Percentiles rank a stretch among this genome's conserved stretches.
Evolutionary conservation across 768 basidiomycete species (phyloP).

Genomic region (Lactarius psammicola): DNA sequence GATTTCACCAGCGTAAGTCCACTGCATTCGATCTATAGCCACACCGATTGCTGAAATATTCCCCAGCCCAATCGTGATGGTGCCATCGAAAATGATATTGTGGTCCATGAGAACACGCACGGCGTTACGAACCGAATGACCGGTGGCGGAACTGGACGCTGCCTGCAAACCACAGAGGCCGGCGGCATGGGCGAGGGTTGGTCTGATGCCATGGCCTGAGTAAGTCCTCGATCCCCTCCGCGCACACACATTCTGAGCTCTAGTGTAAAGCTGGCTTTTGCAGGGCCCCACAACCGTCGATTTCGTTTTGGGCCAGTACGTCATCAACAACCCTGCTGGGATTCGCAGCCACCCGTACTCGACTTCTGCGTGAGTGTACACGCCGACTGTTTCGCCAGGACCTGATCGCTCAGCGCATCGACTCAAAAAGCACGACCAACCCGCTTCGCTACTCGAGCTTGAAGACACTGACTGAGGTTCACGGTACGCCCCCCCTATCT

Average conservation of each 20-base stretch:
- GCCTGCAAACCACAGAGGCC: conserved; percentile 60
- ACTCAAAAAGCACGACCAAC: too few relatives aligned
- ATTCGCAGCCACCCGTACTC: too few relatives aligned
- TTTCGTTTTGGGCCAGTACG: conserved; percentile 33
- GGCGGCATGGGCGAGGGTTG: conserved; percentile 74
- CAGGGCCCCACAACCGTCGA: conserved; percentile 38
- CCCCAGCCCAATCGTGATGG: conserved; percentile 57
- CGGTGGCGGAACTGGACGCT: conserved; percentile 54
- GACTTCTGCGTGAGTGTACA: too few relatives aligned
- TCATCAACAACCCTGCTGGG: too few relatives aligned
- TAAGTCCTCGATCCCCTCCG: conserved; percentile 2
- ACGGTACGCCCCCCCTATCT: too few relatives aligned
- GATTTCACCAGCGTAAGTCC: conserved; percentile 33
- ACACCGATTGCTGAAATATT: too few relatives aligned
- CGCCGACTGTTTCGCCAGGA: too few relatives aligned
- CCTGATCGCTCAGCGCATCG: too few relatives aligned
- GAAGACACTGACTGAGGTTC: too few relatives aligned
- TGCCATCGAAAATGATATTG: conserved; percentile 59
- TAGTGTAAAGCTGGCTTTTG: conserved; percentile 36
- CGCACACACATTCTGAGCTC: conserved; percentile 10
- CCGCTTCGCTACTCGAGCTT: too few relatives aligned
- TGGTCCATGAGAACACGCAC: too few relatives aligned
- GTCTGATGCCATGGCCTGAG: conserved; percentile 47
- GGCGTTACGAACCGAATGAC: conserved; percentile 44
- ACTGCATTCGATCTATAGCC: conserved; percentile 19